Evolutionary conservation across 257 asterid genomes (phyloP).

Genomic region (Marsdenia floribunda): DNA sequence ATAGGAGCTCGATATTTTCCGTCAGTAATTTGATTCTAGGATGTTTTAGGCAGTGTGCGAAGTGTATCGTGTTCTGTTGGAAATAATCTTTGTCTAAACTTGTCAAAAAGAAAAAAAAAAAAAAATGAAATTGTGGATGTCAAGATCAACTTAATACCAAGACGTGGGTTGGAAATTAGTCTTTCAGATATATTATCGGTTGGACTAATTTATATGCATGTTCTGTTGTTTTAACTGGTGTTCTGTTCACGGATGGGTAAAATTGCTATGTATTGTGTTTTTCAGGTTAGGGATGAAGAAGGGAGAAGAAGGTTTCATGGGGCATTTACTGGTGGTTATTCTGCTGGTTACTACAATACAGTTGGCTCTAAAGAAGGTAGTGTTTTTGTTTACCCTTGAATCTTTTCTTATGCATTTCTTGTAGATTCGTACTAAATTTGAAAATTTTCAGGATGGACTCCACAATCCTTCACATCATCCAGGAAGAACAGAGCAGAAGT

Average conservation of each 20-base stretch:
- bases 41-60: not conserved
- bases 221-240: not conserved
- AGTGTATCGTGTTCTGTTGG: not conserved
- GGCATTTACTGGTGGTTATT: conserved; percentile 91
- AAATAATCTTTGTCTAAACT: not conserved
- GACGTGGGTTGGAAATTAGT: not conserved
- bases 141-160: not conserved
- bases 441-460: conserved; percentile 79
- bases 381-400: conserved; percentile 1
- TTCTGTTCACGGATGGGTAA: not conserved
- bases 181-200: not conserved
- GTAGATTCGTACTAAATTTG: not conserved
- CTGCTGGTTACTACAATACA: conserved; percentile 84
- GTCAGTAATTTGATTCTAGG: not conserved
- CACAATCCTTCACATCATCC: conserved; percentile 79
- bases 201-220: not conserved
- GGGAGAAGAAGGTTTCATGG: conserved; percentile 98
- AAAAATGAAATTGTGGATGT: not conserved
- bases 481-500: conserved; percentile 80
- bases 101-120: not conserved
- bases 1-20: not conserved
- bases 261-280: conserved; percentile 1
- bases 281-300: conserved; percentile 86
- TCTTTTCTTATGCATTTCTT: not conserved
- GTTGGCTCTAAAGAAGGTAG: conserved; percentile 95